Conservation (phyloP, 2,329 filamentous ascomycete genomes). For the Chalaropsis thielavioides region DNA sequence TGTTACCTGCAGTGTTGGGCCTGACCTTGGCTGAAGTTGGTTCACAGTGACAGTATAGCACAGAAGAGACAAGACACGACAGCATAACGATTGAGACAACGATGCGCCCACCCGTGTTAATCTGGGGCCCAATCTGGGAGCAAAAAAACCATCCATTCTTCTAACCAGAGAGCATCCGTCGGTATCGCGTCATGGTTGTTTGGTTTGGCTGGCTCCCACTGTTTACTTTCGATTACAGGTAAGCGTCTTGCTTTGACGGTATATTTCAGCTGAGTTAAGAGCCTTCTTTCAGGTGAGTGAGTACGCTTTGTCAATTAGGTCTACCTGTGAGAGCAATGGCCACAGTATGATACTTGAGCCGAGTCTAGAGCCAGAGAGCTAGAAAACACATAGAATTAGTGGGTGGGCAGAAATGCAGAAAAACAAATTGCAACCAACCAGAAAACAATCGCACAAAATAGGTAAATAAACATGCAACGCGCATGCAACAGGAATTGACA, state of each 20-base stretch:
- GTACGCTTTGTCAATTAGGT: constrained; percentile 1
- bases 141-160: no score
- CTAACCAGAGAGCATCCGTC: no score
- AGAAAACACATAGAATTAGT: neutral
- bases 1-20: neutral
- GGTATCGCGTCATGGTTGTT: neutral
- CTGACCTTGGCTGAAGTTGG: no score
- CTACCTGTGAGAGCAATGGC: neutral
- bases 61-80: no score
- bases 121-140: no score
- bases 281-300: constrained; percentile 6
- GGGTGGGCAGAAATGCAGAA: neutral
- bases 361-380: neutral
- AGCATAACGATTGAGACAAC: no score
- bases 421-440: neutral
- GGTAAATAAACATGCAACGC: constrained; percentile 3
- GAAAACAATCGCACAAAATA: neutral
- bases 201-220: neutral
- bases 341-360: neutral
- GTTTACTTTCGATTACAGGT: neutral
- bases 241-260: neutral
- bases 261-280: constrained; percentile 3
- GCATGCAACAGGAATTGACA: neutral
- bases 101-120: no score
- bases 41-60: no score